Percentiles rank a stretch among this genome's conserved stretches.
phyloP scores from a whole-genome alignment of 1,139 yeast genomes.

The Sugiyamaella xylanicola region DNA sequence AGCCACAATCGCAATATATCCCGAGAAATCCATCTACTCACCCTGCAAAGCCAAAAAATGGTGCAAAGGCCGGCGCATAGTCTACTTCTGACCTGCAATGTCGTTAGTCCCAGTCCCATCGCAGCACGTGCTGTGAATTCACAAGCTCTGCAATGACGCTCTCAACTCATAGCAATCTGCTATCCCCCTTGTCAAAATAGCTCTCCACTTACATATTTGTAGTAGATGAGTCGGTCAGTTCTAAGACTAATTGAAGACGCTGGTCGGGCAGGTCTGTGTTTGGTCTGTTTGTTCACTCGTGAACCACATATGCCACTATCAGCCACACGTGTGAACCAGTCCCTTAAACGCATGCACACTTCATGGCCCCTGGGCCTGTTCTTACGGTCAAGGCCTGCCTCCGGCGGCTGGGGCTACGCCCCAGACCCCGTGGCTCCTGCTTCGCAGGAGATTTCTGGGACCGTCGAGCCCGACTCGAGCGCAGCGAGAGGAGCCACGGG shows the following conservation, averaged over 20 bases:
- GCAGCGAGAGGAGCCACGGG: no score
- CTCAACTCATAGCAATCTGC: no score
- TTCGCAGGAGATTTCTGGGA: no score
- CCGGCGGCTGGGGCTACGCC: no score
- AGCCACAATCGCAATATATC: neutral
- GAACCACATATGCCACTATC: neutral
- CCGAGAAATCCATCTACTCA: constrained; percentile 32
- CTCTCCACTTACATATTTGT: neutral
- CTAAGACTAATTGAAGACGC: neutral
- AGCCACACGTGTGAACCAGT: neutral
- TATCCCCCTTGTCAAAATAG: neutral
- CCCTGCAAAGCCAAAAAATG: constrained; percentile 94
- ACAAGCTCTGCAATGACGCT: no score
- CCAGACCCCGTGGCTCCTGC: no score
- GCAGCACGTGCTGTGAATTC: no score
- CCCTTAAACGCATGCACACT: constrained; percentile 8
- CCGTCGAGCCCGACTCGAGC: no score
- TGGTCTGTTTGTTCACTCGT: neutral
- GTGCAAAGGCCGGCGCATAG: constrained; percentile 84
- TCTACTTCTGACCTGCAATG: constrained; percentile 47
- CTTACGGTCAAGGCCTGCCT: no score
- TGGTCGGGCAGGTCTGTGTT: neutral
- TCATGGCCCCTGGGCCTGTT: no score
- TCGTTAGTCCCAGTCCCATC: constrained; percentile 21
- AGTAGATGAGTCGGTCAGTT: neutral